Evolutionary conservation across 1,139 yeast genomes (phyloP), one percentile per base, ranked within the genome.

Genomic region (Blastobotrys ciferrii): DNA sequence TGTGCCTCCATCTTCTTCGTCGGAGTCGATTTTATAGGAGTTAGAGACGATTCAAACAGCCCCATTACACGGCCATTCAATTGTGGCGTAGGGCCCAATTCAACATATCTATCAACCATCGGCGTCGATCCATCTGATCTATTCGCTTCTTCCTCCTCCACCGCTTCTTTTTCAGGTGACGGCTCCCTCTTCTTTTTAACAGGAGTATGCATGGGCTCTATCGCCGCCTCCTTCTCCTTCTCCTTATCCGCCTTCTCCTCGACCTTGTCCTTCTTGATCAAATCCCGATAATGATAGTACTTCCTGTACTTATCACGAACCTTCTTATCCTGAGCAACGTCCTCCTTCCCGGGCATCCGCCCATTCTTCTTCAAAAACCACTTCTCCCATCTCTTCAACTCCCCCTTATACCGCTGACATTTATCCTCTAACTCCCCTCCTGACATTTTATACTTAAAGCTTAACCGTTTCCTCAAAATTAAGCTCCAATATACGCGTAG

Each of bases 41-140:
- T 28, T 17, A 6, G 5, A 9, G 40, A 36, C 17, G 38, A 33
- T 12, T 84, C 89, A 58, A 84, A 82, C 11, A 84, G 72, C 9
- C 89, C 82, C 40, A 83, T 60, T 0, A 84, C 86, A 37, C 81
- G 74, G 0, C 92, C 92, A 52, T 81, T 75, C 7, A 84, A 74
- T 55, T 84, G 91, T 0, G 92, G 92, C 0, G 92, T 84, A 0
- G 92, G 92, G 0, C 91, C 91, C 14, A 84, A 62, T 53, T 79
- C 83, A 1, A 56, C 47, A 2, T 33, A 33, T 17, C 38, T 33
- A 17, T 33, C 38, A n/a, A 33, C 13, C 17, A 13, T 12, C 15
- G 38, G 38, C 18, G 38, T 33, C 9, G 50, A 41, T 31, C 14
- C 9, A 6, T 9, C 9, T 23, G 31, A 32, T 11, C 33, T 43